These are phyloP conservation scores for Wilhelminamyces savonicus DNA, from an alignment of 805 yeast species.

Conservation along the genomic window DNA sequence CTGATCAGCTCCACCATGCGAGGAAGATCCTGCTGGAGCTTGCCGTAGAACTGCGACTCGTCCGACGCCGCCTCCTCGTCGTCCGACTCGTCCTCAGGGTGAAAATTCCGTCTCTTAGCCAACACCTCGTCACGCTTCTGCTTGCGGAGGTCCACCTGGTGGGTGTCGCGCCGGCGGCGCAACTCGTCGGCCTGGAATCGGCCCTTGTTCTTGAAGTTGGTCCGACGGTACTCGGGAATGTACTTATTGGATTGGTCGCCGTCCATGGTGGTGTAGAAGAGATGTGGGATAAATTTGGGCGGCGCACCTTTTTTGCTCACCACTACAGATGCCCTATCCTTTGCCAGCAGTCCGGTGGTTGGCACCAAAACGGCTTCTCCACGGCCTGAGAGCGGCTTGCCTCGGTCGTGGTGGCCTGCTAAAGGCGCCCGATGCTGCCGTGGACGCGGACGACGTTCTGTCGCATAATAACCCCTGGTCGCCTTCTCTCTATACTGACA, in stretches of 20 bases:
- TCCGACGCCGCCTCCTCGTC: conserved; percentile 44
- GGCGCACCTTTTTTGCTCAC: too few species aligned
- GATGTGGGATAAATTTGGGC: too few species aligned
- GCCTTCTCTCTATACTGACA: conserved; percentile 39
- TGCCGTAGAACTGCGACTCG: conserved; percentile 34
- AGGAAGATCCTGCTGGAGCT: conserved; percentile 63
- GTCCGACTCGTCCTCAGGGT: conserved; percentile 35
- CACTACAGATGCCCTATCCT: too few species aligned
- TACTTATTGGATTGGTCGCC: conserved; percentile 72
- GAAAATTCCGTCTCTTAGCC: conserved; percentile 85
- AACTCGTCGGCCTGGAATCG: conserved; percentile 93
- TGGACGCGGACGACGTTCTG: conserved; percentile 36
- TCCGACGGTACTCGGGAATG: conserved; percentile 96
- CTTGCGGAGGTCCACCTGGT: conserved; percentile 93
- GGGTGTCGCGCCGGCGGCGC: conserved; percentile 96
- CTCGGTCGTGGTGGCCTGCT: too few species aligned
- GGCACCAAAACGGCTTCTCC: background rate
- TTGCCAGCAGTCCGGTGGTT: background rate
- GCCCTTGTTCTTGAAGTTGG: conserved; percentile 90
- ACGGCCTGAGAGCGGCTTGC: background rate
- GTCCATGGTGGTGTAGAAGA: conserved; percentile 44
- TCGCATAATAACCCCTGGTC: conserved; percentile 42
- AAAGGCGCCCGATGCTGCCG: too few species aligned
- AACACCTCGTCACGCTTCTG: conserved; percentile 93
- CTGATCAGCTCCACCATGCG: conserved; percentile 75